Evolutionary conservation across 2,329 filamentous ascomycete genomes (phyloP).

Genomic region (Aspergillus cejpii): DNA sequence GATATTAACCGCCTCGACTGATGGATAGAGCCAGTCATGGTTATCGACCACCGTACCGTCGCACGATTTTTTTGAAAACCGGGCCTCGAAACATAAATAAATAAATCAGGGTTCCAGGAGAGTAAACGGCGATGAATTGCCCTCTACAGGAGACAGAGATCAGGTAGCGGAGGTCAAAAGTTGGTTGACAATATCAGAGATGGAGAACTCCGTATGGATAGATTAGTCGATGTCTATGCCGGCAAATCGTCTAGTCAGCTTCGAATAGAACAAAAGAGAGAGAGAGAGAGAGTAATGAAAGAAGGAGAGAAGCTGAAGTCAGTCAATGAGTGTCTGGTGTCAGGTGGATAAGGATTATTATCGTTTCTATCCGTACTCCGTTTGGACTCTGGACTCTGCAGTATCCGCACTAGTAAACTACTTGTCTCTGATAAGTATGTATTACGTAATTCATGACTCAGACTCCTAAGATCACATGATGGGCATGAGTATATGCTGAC

Average conservation of each 20-base stretch:
- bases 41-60: slow-evolving; percentile 3
- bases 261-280: background rate
- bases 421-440: background rate
- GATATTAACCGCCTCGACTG: slow-evolving; percentile 63
- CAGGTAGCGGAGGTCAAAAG: background rate
- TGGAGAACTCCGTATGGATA: background rate
- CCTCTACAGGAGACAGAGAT: background rate
- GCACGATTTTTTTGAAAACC: background rate
- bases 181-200: background rate
- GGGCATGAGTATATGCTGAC: background rate
- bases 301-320: too few relatives aligned
- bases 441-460: background rate
- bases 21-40: slow-evolving; percentile 26
- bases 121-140: too few relatives aligned
- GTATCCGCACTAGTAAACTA: too few relatives aligned
- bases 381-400: too few relatives aligned
- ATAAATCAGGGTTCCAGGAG: background rate
- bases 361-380: too few relatives aligned
- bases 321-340: background rate
- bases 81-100: background rate
- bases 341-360: too few relatives aligned
- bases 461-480: background rate
- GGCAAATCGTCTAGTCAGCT: background rate
- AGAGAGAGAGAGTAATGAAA: background rate
- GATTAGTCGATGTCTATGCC: background rate